A percentile compares a stretch with the other conserved stretches of the same genome.
phyloP scores from a whole-genome alignment of 2,329 filamentous ascomycete species.

The Aspergillus puulaauensis region DNA sequence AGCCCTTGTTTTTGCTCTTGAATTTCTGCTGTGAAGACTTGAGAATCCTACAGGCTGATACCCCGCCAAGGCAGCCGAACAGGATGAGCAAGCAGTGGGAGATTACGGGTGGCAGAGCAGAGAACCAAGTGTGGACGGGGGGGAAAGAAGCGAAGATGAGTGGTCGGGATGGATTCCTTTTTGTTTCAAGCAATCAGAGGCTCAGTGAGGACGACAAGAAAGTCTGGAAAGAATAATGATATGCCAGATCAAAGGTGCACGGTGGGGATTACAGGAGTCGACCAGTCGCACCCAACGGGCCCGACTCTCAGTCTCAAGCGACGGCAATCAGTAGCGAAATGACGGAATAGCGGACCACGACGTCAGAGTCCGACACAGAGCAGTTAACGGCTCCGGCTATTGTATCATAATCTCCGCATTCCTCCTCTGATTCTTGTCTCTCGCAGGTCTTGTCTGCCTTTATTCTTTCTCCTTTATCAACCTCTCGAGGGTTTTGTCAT shows the following conservation, averaged over 20 bases:
- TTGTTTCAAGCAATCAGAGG: slow-evolving; percentile 1
- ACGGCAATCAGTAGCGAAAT: neutral
- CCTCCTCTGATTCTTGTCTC: neutral
- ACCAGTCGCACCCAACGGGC: neutral
- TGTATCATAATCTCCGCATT: slow-evolving; percentile 3
- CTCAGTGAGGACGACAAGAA: neutral
- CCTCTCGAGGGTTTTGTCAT: slow-evolving; percentile 2
- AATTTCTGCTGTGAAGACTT: neutral
- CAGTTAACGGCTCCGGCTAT: neutral
- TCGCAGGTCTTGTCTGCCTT: neutral
- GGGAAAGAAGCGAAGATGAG: neutral
- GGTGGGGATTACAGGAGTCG: slow-evolving; percentile 6
- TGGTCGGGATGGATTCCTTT: slow-evolving; percentile 1
- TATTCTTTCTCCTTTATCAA: neutral
- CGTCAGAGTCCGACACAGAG: slow-evolving; percentile 4
- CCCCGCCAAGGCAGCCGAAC: slow-evolving; percentile 9
- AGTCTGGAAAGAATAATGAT: slow-evolving; percentile 3
- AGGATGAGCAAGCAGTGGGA: neutral
- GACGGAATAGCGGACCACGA: slow-evolving; percentile 4
- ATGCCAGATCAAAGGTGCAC: neutral
- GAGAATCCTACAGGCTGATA: neutral
- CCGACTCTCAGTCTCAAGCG: neutral
- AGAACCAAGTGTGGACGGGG: neutral
- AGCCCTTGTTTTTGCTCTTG: neutral
- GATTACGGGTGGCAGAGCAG: neutral